These are phyloP conservation scores for Cajanus cajan DNA, from an alignment of 306 rosid species.

Conservation along the genomic window DNA sequence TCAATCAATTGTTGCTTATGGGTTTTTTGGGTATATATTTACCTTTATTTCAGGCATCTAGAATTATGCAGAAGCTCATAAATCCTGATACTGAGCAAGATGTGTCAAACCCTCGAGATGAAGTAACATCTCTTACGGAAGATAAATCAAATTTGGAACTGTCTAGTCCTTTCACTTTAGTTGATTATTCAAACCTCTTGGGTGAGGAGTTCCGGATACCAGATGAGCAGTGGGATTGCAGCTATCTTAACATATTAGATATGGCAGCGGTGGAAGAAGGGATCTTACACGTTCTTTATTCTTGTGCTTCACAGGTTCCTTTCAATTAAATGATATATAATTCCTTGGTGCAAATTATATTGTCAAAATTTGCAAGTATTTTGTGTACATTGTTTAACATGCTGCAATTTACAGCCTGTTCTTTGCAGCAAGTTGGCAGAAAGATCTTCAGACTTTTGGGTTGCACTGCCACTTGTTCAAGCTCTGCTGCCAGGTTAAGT, in stretches of 20 bases:
- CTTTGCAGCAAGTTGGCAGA: constrained; percentile 87
- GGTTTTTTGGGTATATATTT: constrained; percentile 15
- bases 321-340: constrained; percentile 31
- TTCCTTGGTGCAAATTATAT: background rate
- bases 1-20: constrained; percentile 16
- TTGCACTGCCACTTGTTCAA: constrained; percentile 79
- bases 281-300: constrained; percentile 80
- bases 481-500: constrained; percentile 88
- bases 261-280: constrained; percentile 90
- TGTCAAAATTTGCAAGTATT: constrained; percentile 21
- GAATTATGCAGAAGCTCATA: constrained; percentile 71
- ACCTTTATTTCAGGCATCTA: constrained; percentile 68
- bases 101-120: constrained; percentile 52
- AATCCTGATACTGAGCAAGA: constrained; percentile 57
- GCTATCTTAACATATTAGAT: constrained; percentile 76
- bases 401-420: constrained; percentile 63
- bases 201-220: constrained; percentile 81
- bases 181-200: constrained; percentile 75
- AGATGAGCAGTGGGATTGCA: constrained; percentile 75
- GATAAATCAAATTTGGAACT: constrained; percentile 54
- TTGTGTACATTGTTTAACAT: constrained; percentile 40
- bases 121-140: constrained; percentile 44
- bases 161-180: constrained; percentile 45
- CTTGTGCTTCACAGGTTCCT: constrained; percentile 90
- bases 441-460: constrained; percentile 75